Evolutionary conservation across 176 grass and related monocot species (phyloP), one percentile per base, ranked within the genome.

Genomic region (Triticum urartu): DNA sequence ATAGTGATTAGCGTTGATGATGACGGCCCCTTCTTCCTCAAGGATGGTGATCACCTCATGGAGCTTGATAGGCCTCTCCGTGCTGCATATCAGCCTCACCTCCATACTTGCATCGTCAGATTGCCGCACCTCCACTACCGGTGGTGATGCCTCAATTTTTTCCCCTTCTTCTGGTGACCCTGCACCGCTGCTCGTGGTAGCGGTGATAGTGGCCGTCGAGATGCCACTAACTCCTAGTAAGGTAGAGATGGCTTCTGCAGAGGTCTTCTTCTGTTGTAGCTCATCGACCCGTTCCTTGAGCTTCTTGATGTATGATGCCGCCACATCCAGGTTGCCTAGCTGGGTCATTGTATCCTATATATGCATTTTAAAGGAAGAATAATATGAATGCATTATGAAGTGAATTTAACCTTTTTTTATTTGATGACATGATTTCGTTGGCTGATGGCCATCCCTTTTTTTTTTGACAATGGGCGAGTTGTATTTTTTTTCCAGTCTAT

Each of bases 21-120:
- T 83, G 28, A 91, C 74, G 1, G 87, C 91, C 1, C 94, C 94
- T 95, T 95, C 91, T 83, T 95, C 89, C 60, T 93, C 87, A 22
- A 93, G 83, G 50, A 95, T 76, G 43, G 60, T 58, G 72, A 91
- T 83, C 35, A 93, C 87, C 67, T 89, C 77, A 34, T 89, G 91
- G 12, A 95, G 58, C 78, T 85, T 89, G 78, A 89, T 81, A 21
- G 77, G 61, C 66, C 81, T 61, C 26, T 77, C 14, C 0, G 8
- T 32, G 73, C 72, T 64, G 26, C 81, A 86, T 30, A 95, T 70
- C 4, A 95, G 20, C 52, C 88, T 78, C 35, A 93, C 79, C 11
- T 95, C 89, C 72, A 95, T 78, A 63, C 78, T 89, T 1, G 73
- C 45, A 3, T 13, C 73, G 18, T 71, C 60, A 76, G 85, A 39